Conservation (phyloP, 164 flowering plant genomes). For the Berberis thunbergii region DNA sequence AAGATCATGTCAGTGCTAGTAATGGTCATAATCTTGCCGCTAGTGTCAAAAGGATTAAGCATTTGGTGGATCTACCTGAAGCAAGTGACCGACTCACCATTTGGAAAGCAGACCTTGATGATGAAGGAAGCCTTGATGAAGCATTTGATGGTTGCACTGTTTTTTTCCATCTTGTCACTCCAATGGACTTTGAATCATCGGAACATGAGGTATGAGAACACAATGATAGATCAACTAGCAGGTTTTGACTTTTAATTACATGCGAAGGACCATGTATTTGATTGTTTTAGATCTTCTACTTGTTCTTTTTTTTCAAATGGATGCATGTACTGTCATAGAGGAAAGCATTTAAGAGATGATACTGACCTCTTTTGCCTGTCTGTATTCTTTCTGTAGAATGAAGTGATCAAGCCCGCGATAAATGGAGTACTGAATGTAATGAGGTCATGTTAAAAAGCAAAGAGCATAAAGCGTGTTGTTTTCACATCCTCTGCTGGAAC, state of each 20-base stretch:
- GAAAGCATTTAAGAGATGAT: too few species aligned
- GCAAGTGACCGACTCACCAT: not conserved
- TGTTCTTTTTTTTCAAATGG: too few species aligned
- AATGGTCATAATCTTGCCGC: not conserved
- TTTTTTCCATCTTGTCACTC: not conserved
- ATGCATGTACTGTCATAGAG: too few species aligned
- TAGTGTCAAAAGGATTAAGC: not conserved
- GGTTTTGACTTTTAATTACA: too few species aligned
- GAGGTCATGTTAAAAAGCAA: not conserved
- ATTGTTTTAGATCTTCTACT: too few species aligned
- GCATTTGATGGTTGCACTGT: not conserved
- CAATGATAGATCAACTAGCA: not conserved
- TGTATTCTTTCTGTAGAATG: too few species aligned
- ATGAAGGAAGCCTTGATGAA: not conserved
- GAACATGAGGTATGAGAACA: not conserved
- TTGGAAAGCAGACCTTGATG: not conserved
- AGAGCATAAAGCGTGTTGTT: not conserved
- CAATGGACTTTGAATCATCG: not conserved
- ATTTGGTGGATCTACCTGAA: not conserved
- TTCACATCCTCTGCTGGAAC: not conserved
- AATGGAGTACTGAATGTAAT: not conserved
- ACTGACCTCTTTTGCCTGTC: too few species aligned
- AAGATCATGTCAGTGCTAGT: too few species aligned
- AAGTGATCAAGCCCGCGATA: not conserved
- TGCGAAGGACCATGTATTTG: not conserved